Percentiles rank a stretch among this genome's conserved stretches.
These are phyloP conservation scores for Gastroboletus turbinatus DNA, from an alignment of 1,284 basidiomycete genomes.

Conservation along the genomic window DNA sequence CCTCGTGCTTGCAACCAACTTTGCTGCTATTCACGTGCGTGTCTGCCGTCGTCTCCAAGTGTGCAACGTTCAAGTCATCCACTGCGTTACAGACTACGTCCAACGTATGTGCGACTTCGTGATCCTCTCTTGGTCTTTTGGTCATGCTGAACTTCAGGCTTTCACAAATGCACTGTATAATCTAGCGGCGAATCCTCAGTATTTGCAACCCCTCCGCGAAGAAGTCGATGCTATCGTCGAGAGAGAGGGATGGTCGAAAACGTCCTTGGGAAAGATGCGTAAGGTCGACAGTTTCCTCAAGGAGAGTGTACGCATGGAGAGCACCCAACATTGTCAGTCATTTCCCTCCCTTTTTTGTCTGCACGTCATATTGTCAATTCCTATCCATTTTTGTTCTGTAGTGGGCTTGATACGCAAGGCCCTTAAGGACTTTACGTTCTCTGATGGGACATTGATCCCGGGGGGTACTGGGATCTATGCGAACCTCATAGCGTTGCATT, in stretches of 20 bases:
- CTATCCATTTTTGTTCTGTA: slow-evolving; percentile 9
- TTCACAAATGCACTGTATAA: slow-evolving; percentile 38
- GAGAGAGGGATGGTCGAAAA: slow-evolving; percentile 44
- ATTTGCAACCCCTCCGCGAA: slow-evolving; percentile 38
- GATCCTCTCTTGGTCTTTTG: background rate
- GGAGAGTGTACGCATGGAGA: slow-evolving; percentile 39
- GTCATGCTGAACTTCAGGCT: slow-evolving; percentile 7
- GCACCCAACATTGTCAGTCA: slow-evolving; percentile 28
- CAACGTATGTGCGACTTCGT: slow-evolving; percentile 5
- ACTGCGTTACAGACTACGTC: slow-evolving; percentile 7
- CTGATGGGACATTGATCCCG: slow-evolving; percentile 41
- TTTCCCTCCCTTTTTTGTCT: no score
- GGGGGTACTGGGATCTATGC: slow-evolving; percentile 32
- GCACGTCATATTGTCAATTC: background rate
- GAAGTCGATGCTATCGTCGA: slow-evolving; percentile 40
- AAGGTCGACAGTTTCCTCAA: slow-evolving; percentile 48
- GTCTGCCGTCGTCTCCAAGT: background rate
- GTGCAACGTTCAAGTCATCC: background rate
- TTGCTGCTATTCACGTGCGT: slow-evolving; percentile 38
- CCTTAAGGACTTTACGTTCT: slow-evolving; percentile 37
- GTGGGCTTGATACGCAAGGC: slow-evolving; percentile 35
- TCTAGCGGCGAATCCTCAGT: slow-evolving; percentile 39
- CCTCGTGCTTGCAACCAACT: slow-evolving; percentile 37
- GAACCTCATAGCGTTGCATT: slow-evolving; percentile 24
- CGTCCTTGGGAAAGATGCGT: slow-evolving; percentile 39